These are phyloP conservation scores for Schwanniomyces yamadae DNA, from an alignment of 805 yeast genomes.

Conservation along the genomic window DNA sequence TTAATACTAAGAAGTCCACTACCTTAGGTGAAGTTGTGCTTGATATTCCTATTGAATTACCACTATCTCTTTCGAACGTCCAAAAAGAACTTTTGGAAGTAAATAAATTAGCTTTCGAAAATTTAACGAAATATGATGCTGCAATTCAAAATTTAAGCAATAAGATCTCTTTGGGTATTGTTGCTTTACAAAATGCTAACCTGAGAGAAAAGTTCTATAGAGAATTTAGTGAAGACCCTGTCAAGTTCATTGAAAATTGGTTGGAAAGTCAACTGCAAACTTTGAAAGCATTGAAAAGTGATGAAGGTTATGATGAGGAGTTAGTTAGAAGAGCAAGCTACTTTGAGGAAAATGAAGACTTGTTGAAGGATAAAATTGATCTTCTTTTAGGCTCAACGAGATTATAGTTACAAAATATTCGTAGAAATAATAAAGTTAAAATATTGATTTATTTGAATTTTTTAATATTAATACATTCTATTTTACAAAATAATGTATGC, in stretches of 20 bases:
- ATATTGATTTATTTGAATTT: too few species aligned
- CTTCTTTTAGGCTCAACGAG: conserved; percentile 62
- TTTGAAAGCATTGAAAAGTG: conserved; percentile 82
- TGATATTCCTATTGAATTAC: conserved; percentile 59
- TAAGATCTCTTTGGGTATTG: conserved; percentile 49
- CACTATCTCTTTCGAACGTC: conserved; percentile 32
- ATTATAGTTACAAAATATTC: conserved; percentile 20
- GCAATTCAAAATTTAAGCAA: conserved; percentile 41
- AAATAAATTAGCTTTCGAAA: conserved; percentile 40
- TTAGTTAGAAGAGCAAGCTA: conserved; percentile 80
- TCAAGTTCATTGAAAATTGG: conserved; percentile 69
- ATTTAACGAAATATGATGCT: conserved; percentile 43
- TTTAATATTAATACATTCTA: not conserved
- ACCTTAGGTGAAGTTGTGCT: conserved; percentile 78
- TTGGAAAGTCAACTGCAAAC: conserved; percentile 79
- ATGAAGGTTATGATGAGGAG: conserved; percentile 87
- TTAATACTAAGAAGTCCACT: conserved; percentile 73
- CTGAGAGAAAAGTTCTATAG: conserved; percentile 77
- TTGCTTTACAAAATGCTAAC: conserved; percentile 52
- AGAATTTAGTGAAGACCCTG: conserved; percentile 74
- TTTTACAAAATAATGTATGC: not conserved
- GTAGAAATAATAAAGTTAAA: not conserved
- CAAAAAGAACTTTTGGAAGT: conserved; percentile 38
- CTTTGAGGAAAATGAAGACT: conserved; percentile 63
- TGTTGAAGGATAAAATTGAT: conserved; percentile 76